Conservation (phyloP, 2,329 filamentous ascomycete genomes). For the Monascus ruber region DNA sequence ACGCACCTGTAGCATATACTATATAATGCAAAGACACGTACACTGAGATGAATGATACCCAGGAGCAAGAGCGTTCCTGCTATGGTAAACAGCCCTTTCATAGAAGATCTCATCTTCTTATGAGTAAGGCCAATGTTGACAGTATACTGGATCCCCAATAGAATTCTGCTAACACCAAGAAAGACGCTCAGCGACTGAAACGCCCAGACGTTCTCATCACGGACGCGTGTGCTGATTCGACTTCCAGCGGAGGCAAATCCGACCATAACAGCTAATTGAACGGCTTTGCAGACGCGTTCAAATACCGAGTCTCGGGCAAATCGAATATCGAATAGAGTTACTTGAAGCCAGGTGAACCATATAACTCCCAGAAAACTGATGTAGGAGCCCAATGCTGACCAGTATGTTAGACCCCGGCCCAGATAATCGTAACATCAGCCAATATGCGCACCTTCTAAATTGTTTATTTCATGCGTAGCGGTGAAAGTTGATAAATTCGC, state of each 20-base stretch:
- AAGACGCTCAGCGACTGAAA: constrained; percentile 33
- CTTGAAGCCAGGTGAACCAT: constrained; percentile 59
- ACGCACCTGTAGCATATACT: background rate
- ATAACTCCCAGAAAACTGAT: constrained; percentile 47
- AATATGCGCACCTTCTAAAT: constrained; percentile 24
- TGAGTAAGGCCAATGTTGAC: constrained; percentile 22
- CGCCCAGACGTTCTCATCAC: constrained; percentile 30
- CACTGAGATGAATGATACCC: constrained; percentile 17
- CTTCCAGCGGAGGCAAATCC: constrained; percentile 52
- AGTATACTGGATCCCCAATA: constrained; percentile 44
- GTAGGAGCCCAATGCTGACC: constrained; percentile 33
- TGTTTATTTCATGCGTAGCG: constrained; percentile 43
- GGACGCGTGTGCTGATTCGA: constrained; percentile 31
- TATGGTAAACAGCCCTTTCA: constrained; percentile 18
- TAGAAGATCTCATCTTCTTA: constrained; percentile 14
- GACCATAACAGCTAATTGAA: constrained; percentile 54
- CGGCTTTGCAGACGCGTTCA: constrained; percentile 46
- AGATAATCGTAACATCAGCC: background rate
- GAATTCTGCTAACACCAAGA: constrained; percentile 43
- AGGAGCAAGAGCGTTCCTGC: constrained; percentile 17
- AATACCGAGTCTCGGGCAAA: constrained; percentile 55
- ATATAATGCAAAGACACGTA: constrained; percentile 5
- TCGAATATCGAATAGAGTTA: constrained; percentile 54
- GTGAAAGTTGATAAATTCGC: constrained; percentile 56
- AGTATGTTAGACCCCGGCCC: constrained; percentile 6